A percentile compares a stretch with the other conserved stretches of the same genome.
phyloP scores from a whole-genome alignment of 495 filamentous ascomycete species.

The Penicillium arizonense region DNA sequence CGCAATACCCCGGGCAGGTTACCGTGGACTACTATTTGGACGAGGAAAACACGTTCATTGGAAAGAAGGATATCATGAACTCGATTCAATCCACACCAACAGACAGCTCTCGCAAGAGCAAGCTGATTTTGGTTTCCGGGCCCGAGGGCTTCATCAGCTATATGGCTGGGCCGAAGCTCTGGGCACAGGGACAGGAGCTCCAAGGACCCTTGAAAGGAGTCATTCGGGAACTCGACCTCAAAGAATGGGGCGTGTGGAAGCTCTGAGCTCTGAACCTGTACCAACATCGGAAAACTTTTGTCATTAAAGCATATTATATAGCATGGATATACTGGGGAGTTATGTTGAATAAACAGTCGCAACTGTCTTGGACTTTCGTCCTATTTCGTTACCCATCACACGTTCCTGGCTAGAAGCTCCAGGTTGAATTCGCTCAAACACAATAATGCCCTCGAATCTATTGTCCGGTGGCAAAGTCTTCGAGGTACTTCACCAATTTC shows the following conservation, averaged over 20 bases:
- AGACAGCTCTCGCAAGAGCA: conserved; percentile 34
- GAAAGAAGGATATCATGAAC: conserved; percentile 44
- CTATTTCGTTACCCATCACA: conserved; percentile 11
- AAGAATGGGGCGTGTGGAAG: conserved; percentile 62
- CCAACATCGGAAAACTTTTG: conserved; percentile 2
- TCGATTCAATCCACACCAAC: conserved; percentile 25
- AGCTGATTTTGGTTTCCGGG: conserved; percentile 76
- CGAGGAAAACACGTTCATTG: conserved; percentile 67
- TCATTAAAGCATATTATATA: conserved; percentile 17
- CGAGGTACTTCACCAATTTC: conserved; percentile 60
- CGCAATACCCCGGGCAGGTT: conserved; percentile 53
- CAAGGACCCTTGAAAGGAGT: conserved; percentile 65
- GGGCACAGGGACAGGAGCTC: conserved; percentile 65
- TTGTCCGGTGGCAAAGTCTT: conserved; percentile 50
- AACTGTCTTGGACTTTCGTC: conserved; percentile 14
- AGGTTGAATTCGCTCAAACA: conserved; percentile 15
- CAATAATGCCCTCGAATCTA: conserved; percentile 11
- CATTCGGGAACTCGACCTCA: conserved; percentile 50
- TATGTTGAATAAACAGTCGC: conserved; percentile 29
- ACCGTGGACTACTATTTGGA: conserved; percentile 74
- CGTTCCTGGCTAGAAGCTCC: conserved; percentile 7
- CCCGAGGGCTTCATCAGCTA: conserved; percentile 84
- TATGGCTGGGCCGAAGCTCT: conserved; percentile 75
- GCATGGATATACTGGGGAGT: conserved; percentile 19
- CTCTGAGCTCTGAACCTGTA: conserved; percentile 38